Evolutionary conservation across 2,329 filamentous ascomycete species (phyloP).

Genomic region (Davidsoniella eucalypti): DNA sequence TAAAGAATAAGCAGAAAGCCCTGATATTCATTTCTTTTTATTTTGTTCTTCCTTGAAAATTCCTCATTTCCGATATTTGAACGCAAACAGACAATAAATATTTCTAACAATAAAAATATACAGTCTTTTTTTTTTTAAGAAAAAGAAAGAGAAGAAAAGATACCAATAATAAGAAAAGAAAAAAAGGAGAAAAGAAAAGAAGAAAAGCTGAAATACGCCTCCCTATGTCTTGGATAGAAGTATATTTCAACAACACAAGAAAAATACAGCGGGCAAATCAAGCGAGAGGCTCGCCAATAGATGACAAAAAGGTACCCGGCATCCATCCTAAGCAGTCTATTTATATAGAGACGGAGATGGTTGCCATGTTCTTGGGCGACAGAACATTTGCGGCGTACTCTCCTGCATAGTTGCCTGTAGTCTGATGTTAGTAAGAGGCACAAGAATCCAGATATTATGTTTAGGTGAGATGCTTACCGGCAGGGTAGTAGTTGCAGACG

Average conservation of each 20-base stretch:
- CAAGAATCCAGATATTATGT: background rate
- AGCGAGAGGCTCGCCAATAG: background rate
- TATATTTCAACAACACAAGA: conserved; percentile 2
- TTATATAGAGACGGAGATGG: conserved; percentile 19
- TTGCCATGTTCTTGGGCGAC: conserved; percentile 19
- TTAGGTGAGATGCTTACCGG: conserved; percentile 39
- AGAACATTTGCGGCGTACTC: conserved; percentile 34
- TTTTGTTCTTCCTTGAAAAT: background rate
- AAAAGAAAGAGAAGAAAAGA: conserved; percentile 2
- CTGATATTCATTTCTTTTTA: background rate
- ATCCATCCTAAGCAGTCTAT: background rate
- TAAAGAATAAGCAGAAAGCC: too few species aligned
- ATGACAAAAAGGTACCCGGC: background rate
- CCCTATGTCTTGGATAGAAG: too few species aligned
- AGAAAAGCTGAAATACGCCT: conserved; percentile 21
- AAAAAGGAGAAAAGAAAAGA: conserved; percentile 14
- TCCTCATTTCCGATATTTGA: background rate
- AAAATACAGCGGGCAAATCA: background rate
- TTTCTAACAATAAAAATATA: background rate
- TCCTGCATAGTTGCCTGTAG: conserved; percentile 35
- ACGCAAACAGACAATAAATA: background rate
- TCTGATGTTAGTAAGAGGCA: conserved; percentile 13
- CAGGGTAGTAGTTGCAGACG: conserved; percentile 72
- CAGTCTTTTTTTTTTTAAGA: background rate
- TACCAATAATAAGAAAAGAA: conserved; percentile 8